Evolutionary conservation across 1,139 yeast genomes (phyloP).

Genomic region (Hyphopichia fennica): DNA sequence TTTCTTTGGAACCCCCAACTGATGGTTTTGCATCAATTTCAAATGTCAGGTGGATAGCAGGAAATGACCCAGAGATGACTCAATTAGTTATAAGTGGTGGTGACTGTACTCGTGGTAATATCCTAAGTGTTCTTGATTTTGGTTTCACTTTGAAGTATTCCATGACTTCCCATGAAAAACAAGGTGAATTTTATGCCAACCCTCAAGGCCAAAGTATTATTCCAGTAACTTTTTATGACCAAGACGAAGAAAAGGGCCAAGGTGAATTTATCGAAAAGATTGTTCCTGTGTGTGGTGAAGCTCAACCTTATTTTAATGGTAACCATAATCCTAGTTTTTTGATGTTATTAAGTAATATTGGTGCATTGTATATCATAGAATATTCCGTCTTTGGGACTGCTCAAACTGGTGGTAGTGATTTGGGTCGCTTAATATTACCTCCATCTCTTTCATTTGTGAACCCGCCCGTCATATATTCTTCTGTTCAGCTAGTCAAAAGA

Average conservation of each 20-base stretch:
- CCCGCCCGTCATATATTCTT: conserved; percentile 65
- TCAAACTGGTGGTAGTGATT: conserved; percentile 53
- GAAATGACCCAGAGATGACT: conserved; percentile 78
- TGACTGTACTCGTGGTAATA: conserved; percentile 50
- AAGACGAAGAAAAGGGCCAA: conserved; percentile 9
- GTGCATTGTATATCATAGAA: conserved; percentile 40
- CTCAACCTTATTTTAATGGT: conserved; percentile 65
- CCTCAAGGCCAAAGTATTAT: conserved; percentile 51
- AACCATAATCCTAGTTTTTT: conserved; percentile 66
- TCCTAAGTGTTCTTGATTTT: conserved; percentile 67
- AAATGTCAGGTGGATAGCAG: conserved; percentile 69
- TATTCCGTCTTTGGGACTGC: conserved; percentile 20
- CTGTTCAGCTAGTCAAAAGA: conserved; percentile 57
- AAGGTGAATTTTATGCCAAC: conserved; percentile 71
- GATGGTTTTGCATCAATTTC: conserved; percentile 33
- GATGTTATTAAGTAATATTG: conserved; percentile 58
- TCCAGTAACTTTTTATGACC: conserved; percentile 26
- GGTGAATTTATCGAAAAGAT: conserved; percentile 21
- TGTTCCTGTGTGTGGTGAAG: conserved; percentile 33
- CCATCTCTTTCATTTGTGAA: conserved; percentile 76
- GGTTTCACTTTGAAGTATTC: conserved; percentile 81
- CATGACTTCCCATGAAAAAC: conserved; percentile 77
- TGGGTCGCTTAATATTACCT: conserved; percentile 68
- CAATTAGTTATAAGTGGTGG: conserved; percentile 74
- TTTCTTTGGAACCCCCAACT: conserved; percentile 18